phyloP scores from a whole-genome alignment of 345 rosid species.

The Gossypium ekmanianum region DNA sequence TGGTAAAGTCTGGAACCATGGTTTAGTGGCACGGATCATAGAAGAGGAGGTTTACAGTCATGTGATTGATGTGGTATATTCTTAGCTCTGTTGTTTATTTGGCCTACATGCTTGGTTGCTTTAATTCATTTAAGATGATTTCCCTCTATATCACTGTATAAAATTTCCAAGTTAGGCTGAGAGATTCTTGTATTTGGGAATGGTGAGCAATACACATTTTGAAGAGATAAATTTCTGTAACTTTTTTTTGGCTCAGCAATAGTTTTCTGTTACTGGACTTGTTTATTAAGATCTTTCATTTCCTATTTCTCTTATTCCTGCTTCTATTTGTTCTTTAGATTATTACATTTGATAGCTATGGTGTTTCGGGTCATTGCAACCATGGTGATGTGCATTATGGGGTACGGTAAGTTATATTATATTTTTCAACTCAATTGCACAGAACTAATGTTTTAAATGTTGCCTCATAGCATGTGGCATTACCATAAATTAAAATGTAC shows the following conservation, averaged over 20 bases:
- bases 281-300: neutral
- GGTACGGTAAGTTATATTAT: constrained; percentile 42
- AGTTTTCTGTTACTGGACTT: neutral
- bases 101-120: constrained; percentile 21
- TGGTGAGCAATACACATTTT: neutral
- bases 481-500: neutral
- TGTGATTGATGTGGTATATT: constrained; percentile 53
- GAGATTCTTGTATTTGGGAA: neutral
- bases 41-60: constrained; percentile 50
- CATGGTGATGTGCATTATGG: constrained; percentile 71
- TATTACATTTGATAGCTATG: constrained; percentile 69
- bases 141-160: neutral
- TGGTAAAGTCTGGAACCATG: constrained; percentile 61
- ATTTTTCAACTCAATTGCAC: neutral
- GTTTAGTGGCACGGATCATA: constrained; percentile 50
- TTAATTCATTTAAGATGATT: constrained; percentile 3
- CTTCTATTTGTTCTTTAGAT: constrained; percentile 39
- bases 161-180: neutral
- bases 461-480: neutral
- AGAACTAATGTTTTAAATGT: constrained; percentile 8
- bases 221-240: neutral
- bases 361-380: constrained; percentile 85
- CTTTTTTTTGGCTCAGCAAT: neutral
- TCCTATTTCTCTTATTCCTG: constrained; percentile 7
- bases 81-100: constrained; percentile 4